Evolutionary conservation across 2,329 filamentous ascomycete species (phyloP), one percentile per base, ranked within the genome.

Genomic region (Calonectria pseudoturangicola): DNA sequence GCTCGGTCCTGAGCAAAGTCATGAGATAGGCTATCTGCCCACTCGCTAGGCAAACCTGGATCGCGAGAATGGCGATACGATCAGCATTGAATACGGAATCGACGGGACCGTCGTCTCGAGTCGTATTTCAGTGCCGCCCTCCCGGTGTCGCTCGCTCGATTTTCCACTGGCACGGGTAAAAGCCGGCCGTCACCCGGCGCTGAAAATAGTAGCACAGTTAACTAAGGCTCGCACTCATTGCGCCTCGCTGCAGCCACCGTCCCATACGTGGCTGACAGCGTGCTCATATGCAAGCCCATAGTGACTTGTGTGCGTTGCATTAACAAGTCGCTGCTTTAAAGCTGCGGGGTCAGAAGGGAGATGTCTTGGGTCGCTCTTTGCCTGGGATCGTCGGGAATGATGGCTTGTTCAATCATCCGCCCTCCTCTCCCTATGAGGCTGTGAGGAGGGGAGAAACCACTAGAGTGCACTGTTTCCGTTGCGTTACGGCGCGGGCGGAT

Each of bases 131-230:
- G 25, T 51, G 25, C 47, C 27, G 48, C 12, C 12, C 48, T 51
- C 25, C 25, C 25, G 25, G 10, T 30, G 13, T 51, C 13, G 25
- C 25, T 51, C 25, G 48, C 48, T 30, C 48, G 25, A 28, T 25
- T 30, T 51, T 18, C 48, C 48, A 30, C 48, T 27, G 15, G 25
- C 50, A 58, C 51, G 51, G 51, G 15, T 51, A 51, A 51, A 51
- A 51, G 13, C 48, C 25, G 47, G 47, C 25, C 21, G 25, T 30
- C 48, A 21, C 12, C 25, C 9, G 48, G 48, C 6, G 48, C 48
- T 56, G 56, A 68, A 65, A 72, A 66, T 72, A 72, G 70, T 33
- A 69, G 12, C 67, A 28, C 67, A 48, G 50, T 43, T 62, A 51
- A 7, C 21, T 60, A 27, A 36, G 21, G 45, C 47, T 58, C 50